A percentile compares a stretch with the other conserved stretches of the same genome.
Conservation (phyloP, 257 asterid species). For the Solanum neorickii region DNA sequence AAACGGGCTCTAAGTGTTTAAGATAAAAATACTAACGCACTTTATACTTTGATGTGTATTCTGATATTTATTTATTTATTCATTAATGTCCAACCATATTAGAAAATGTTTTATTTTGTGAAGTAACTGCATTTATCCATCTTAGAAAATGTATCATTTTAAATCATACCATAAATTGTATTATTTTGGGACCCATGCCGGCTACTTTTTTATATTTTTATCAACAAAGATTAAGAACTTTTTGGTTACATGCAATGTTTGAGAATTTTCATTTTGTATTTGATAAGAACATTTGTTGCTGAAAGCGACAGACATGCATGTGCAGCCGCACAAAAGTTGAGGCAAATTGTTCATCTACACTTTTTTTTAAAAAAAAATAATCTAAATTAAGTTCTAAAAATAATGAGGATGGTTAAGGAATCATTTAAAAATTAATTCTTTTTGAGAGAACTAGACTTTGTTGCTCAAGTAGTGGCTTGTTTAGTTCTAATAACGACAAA, state of each 20-base stretch:
- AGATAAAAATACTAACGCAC: neutral
- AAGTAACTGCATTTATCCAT: neutral
- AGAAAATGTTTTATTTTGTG: neutral
- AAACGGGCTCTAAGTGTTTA: neutral
- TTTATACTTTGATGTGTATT: neutral
- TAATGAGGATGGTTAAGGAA: neutral
- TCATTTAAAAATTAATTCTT: neutral
- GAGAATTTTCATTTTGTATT: neutral
- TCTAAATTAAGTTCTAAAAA: neutral
- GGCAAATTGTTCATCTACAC: neutral
- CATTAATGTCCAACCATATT: neutral
- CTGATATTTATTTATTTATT: neutral
- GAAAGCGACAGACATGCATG: neutral
- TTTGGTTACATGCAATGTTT: neutral
- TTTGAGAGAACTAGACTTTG: neutral
- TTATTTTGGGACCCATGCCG: neutral
- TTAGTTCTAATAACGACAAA: neutral
- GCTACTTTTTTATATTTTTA: neutral
- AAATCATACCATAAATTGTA: neutral
- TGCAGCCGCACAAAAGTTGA: neutral
- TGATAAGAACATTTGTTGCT: neutral
- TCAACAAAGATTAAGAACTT: neutral
- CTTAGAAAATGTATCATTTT: neutral
- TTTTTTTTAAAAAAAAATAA: neutral
- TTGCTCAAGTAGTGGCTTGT: neutral